Conservation (phyloP, 148 eudicot species). For the Heliosperma pusillum region DNA sequence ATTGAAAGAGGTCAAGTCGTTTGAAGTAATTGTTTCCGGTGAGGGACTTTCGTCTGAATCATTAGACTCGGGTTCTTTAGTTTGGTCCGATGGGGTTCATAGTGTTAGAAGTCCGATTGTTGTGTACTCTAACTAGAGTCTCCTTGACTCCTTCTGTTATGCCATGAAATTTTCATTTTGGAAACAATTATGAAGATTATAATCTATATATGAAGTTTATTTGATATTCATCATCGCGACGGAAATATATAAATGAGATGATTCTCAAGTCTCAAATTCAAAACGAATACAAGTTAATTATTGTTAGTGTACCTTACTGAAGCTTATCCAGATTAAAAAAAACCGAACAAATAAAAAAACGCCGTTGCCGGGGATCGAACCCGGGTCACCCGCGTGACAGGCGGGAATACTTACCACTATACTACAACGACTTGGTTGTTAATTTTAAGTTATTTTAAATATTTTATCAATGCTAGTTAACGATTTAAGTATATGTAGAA, state of each 20-base stretch:
- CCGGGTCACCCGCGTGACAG: slow-evolving; percentile 99
- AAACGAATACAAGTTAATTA: too few relatives aligned
- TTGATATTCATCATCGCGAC: too few relatives aligned
- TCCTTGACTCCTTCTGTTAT: not conserved
- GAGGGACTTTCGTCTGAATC: not conserved
- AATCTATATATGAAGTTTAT: too few relatives aligned
- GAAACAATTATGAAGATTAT: too few relatives aligned
- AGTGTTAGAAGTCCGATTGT: slow-evolving; percentile 52
- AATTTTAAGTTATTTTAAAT: too few relatives aligned
- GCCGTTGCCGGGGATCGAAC: slow-evolving; percentile 99
- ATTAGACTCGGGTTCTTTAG: slow-evolving; percentile 26
- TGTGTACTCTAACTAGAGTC: slow-evolving; percentile 16
- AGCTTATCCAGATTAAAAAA: too few relatives aligned
- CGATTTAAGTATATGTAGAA: too few relatives aligned
- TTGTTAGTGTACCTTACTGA: too few relatives aligned
- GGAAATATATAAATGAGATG: too few relatives aligned
- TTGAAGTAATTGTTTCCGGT: slow-evolving; percentile 33
- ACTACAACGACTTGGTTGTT: slow-evolving; percentile 73
- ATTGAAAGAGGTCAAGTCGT: slow-evolving; percentile 34
- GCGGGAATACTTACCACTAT: slow-evolving; percentile 99
- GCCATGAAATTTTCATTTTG: not conserved
- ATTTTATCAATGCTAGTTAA: too few relatives aligned
- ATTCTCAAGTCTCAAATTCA: too few relatives aligned
- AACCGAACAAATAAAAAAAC: slow-evolving; percentile 11
- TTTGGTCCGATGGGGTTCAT: slow-evolving; percentile 58